phyloP scores from a whole-genome alignment of 768 basidiomycete species.

The Auricularia cornea region DNA sequence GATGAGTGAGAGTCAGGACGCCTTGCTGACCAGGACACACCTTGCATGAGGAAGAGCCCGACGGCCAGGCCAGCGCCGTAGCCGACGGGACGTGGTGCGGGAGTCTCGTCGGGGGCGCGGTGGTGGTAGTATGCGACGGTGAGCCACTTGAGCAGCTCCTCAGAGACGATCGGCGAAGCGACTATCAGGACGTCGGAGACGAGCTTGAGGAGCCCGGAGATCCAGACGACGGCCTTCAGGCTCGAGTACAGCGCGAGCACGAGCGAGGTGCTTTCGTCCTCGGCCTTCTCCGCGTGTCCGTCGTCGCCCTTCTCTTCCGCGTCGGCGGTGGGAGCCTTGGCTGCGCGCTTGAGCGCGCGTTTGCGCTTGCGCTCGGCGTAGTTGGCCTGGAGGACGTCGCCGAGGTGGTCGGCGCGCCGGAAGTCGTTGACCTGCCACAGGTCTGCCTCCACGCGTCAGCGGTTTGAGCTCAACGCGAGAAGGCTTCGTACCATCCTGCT shows the following conservation, averaged over 20 bases:
- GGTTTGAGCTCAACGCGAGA: background rate
- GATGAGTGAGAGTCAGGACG: too few relatives aligned
- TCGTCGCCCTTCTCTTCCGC: background rate
- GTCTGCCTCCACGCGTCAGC: slow-evolving; percentile 30
- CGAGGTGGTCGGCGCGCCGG: slow-evolving; percentile 30
- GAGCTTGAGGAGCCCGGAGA: background rate
- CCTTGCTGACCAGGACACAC: slow-evolving; percentile 17
- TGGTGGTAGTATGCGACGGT: slow-evolving; percentile 39
- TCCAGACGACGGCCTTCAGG: background rate
- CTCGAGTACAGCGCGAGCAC: background rate
- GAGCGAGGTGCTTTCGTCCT: background rate
- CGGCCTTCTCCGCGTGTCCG: background rate
- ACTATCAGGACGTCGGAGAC: slow-evolving; percentile 39
- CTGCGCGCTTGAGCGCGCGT: background rate
- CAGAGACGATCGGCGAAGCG: slow-evolving; percentile 48
- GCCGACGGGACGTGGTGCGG: slow-evolving; percentile 40
- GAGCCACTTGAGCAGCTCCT: slow-evolving; percentile 51
- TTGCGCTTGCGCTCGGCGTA: slow-evolving; percentile 42
- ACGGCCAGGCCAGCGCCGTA: slow-evolving; percentile 55
- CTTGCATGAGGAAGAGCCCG: slow-evolving; percentile 54
- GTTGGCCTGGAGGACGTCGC: slow-evolving; percentile 34
- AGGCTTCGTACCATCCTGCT: slow-evolving; percentile 40
- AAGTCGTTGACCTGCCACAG: slow-evolving; percentile 41
- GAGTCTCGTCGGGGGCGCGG: slow-evolving; percentile 30
- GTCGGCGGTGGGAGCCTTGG: background rate